These are phyloP conservation scores for Gossypium turneri DNA, from an alignment of 345 rosid genomes.

Conservation along the genomic window DNA sequence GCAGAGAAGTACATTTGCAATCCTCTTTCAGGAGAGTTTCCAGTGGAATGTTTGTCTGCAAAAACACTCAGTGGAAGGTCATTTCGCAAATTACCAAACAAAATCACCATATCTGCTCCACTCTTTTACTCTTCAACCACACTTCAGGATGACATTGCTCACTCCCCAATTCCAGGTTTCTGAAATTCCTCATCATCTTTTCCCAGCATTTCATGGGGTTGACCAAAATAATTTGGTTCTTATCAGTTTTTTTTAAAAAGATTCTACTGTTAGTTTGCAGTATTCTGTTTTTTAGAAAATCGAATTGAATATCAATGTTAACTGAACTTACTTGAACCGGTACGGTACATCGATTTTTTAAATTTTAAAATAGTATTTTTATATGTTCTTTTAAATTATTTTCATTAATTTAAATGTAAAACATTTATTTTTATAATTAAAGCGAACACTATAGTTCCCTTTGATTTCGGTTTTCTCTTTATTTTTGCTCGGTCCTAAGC, in stretches of 20 bases:
- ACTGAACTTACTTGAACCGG: no score
- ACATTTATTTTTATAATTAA: no score
- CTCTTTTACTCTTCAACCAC: slow-evolving; percentile 43
- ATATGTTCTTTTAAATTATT: no score
- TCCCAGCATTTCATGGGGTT: not conserved
- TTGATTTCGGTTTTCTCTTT: not conserved
- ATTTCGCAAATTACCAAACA: slow-evolving; percentile 42
- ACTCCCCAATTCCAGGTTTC: slow-evolving; percentile 39
- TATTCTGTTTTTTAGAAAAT: no score
- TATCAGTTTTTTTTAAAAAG: no score
- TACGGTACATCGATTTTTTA: no score
- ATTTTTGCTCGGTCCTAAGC: not conserved
- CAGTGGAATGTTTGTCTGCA: slow-evolving; percentile 90
- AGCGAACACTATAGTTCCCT: not conserved
- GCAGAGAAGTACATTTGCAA: slow-evolving; percentile 96
- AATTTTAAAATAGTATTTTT: no score
- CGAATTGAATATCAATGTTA: no score
- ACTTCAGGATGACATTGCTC: slow-evolving; percentile 25
- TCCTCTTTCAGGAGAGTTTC: slow-evolving; percentile 90
- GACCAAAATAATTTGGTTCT: no score
- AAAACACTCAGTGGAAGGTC: slow-evolving; percentile 78
- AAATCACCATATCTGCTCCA: slow-evolving; percentile 74
- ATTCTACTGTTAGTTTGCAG: no score
- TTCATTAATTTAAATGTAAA: no score
- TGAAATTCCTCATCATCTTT: not conserved